Conservation (phyloP, 768 basidiomycete species). For the Asterophora parasitica region DNA sequence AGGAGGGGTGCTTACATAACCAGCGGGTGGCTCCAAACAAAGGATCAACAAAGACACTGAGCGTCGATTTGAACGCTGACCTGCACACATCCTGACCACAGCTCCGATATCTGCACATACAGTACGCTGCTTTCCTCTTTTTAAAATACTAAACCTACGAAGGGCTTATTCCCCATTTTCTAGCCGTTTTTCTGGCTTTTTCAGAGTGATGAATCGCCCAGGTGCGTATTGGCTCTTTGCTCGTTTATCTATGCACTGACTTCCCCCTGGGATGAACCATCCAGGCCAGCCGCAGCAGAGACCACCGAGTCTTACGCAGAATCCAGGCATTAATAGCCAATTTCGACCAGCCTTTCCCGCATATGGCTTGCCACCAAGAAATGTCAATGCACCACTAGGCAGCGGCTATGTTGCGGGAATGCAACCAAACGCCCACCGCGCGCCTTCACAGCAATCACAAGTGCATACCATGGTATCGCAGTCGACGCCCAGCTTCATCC, state of each 20-base stretch:
- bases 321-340: slow-evolving; percentile 56
- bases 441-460: slow-evolving; percentile 48
- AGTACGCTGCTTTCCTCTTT: slow-evolving; percentile 3
- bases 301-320: slow-evolving; percentile 69
- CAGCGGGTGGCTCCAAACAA: slow-evolving; percentile 29
- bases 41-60: slow-evolving; percentile 34
- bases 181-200: slow-evolving; percentile 22
- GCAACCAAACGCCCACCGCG: slow-evolving; percentile 57
- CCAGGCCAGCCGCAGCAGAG: slow-evolving; percentile 79
- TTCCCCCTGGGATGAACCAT: slow-evolving; percentile 23
- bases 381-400: slow-evolving; percentile 43
- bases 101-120: slow-evolving; percentile 12
- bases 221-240: slow-evolving; percentile 30
- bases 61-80: slow-evolving; percentile 13
- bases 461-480: slow-evolving; percentile 53
- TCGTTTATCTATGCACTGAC: slow-evolving; percentile 13
- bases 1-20: slow-evolving; percentile 17
- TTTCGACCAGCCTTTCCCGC: slow-evolving; percentile 53
- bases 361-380: slow-evolving; percentile 61
- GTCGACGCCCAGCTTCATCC: slow-evolving; percentile 59
- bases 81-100: slow-evolving; percentile 12
- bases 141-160: not conserved
- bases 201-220: slow-evolving; percentile 58
- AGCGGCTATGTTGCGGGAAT: slow-evolving; percentile 53
- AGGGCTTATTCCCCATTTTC: slow-evolving; percentile 18